These are phyloP conservation scores for Pythium vanterpoolii DNA, from an alignment of 352 stramenopile species.

Conservation along the genomic window DNA sequence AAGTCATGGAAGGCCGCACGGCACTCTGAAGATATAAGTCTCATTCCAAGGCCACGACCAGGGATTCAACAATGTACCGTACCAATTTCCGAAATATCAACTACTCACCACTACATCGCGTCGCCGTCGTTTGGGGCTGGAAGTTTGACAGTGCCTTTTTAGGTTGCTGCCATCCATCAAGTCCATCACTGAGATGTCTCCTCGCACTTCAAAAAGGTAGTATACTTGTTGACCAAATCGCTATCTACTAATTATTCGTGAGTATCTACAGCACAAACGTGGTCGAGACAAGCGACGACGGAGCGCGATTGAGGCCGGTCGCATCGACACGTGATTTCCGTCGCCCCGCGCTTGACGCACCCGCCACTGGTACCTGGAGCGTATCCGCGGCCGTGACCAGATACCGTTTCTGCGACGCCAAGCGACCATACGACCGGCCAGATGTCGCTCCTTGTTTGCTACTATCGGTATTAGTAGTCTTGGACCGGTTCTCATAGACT, in stretches of 20 bases:
- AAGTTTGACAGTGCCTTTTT: too few species aligned
- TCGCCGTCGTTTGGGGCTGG: too few species aligned
- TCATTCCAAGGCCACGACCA: neutral
- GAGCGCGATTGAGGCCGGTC: constrained; percentile 1
- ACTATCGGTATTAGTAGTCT: neutral
- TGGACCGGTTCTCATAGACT: neutral
- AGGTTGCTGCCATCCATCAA: too few species aligned
- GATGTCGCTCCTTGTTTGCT: neutral
- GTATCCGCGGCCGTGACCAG: neutral
- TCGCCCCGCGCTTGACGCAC: neutral
- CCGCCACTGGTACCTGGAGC: neutral
- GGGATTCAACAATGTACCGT: neutral
- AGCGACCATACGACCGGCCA: constrained; percentile 7
- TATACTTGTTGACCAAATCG: too few species aligned
- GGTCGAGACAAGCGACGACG: constrained; percentile 7
- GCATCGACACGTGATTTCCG: constrained; percentile 6
- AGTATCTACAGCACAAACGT: constrained; percentile 16
- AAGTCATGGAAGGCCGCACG: constrained; percentile 15
- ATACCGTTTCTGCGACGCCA: constrained; percentile 6
- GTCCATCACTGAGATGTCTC: too few species aligned
- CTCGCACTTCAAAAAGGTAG: too few species aligned
- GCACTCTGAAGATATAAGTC: neutral
- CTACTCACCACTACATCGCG: too few species aligned
- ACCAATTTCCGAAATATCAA: too few species aligned
- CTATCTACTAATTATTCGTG: too few species aligned